A percentile compares a stretch with the other conserved stretches of the same genome.
Conservation (phyloP, 306 rosid species). For the Fagus sylvatica region DNA sequence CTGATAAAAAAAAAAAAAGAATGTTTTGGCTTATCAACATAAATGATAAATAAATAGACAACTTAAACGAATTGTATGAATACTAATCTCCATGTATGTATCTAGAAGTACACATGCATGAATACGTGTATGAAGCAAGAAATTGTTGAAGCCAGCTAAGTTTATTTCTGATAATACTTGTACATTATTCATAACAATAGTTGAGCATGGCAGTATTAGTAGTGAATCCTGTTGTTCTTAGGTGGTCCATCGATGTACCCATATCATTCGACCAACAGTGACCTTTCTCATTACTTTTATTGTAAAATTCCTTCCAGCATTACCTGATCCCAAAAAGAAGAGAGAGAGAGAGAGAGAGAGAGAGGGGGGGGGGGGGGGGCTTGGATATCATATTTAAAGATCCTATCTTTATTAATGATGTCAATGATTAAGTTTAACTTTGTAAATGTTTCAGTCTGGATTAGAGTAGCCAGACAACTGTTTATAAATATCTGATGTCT, state of each 20-base stretch:
- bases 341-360: not conserved
- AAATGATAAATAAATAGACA: not conserved
- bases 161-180: not conserved
- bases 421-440: too few species aligned
- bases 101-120: not conserved
- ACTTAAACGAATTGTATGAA: not conserved
- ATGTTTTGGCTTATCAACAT: conserved; percentile 10
- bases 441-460: not conserved
- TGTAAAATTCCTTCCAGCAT: not conserved
- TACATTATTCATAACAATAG: not conserved
- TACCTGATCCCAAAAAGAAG: not conserved
- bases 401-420: too few species aligned
- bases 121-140: not conserved
- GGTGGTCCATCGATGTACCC: not conserved
- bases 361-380: too few species aligned
- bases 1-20: too few species aligned
- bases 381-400: too few species aligned
- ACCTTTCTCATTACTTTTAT: not conserved
- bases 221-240: not conserved
- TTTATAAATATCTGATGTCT: not conserved
- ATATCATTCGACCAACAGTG: not conserved
- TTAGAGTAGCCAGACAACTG: not conserved
- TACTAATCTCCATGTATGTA: not conserved
- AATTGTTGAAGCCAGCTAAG: not conserved
- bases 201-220: not conserved